Evolutionary conservation across 2,329 filamentous ascomycete genomes (phyloP), one percentile per base, ranked within the genome.

Genomic region (Geosmithia morbida): DNA sequence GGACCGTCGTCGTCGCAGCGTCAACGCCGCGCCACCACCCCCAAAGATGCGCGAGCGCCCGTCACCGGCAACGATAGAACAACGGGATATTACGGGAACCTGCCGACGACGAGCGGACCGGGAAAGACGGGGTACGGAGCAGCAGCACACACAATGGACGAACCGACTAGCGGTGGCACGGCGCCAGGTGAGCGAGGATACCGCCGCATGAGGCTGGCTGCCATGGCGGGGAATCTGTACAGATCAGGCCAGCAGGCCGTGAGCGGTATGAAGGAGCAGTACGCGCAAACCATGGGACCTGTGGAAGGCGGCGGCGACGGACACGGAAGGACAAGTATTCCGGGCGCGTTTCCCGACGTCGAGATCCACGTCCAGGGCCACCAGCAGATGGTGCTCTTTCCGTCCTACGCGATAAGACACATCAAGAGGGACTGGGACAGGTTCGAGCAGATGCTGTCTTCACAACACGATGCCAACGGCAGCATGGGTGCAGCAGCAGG

Each of bases 361-460:
- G 78, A 83, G n/a, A 85, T 95, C 50, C 77, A 84, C 16, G 76
- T 80, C 11, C 81, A 80, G 51, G 89, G 87, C 13, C 78, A 87
- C 50, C 88, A 96, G 61, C 87, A 97, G 66, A 87, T 98, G 81
- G 79, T 98, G 10, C 62, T 98, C 20, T 98, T 98, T 55, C 92
- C 92, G 0, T 96, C 87, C 47, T 98, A 98, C 61, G 87, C 87
- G 8, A 81, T 89, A 58, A 74, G 73, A 51, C 83, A 94, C 60
- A 63, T 76, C 33, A 82, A 66, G 59, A 61, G 63, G 52, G 62
- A 62, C n/a, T 64, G 63, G 54, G 56, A 63, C 17, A 51, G 52
- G 30, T 49, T 56, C 20, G 55, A 51, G 48, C 65, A 56, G 29
- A 61, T 18, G 54, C 43, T 45, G 53, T 44, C 50, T 54, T 37